These are phyloP conservation scores for Petunia hybrid DNA, from an alignment of 305 asterid species.

Conservation along the genomic window DNA sequence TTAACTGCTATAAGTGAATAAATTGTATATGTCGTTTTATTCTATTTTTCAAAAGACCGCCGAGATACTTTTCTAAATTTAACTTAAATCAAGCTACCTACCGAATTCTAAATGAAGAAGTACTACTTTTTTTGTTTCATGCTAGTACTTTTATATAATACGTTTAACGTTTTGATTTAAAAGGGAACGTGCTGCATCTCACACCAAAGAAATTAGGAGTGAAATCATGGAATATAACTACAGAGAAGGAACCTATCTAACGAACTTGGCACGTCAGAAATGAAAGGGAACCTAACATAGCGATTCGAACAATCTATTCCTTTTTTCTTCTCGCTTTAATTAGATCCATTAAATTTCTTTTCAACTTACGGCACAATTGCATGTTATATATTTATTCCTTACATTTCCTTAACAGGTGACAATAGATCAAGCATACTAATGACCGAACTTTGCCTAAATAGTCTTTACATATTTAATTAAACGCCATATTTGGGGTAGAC, in stretches of 20 bases:
- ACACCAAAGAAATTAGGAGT: background rate
- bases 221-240: background rate
- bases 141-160: too few species aligned
- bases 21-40: too few species aligned
- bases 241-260: background rate
- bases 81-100: too few species aligned
- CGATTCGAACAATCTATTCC: background rate
- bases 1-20: too few species aligned
- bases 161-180: background rate
- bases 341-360: background rate
- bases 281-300: slow-evolving; percentile 21
- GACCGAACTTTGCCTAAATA: background rate
- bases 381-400: background rate
- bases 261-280: slow-evolving; percentile 3
- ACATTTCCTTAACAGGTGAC: background rate
- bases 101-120: too few species aligned
- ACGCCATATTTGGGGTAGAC: background rate
- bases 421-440: background rate
- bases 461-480: background rate
- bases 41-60: too few species aligned
- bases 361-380: background rate
- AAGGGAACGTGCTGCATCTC: background rate
- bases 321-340: slow-evolving; percentile 16
- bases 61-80: too few species aligned
- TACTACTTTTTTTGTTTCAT: too few species aligned